phyloP scores from a whole-genome alignment of 179 eudicot genomes.

The Drosera spatulata region DNA sequence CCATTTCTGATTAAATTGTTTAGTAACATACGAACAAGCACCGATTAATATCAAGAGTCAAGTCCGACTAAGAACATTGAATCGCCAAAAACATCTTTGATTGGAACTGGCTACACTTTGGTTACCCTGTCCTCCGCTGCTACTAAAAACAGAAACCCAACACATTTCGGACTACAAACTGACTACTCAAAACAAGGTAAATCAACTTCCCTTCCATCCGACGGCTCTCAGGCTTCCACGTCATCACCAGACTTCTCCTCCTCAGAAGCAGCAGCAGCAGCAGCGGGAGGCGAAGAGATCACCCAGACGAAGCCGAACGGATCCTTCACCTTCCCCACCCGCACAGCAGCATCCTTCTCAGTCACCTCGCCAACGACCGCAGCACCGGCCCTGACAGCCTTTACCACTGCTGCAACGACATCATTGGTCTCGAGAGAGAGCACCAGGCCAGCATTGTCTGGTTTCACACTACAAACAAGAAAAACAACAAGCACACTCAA shows the following conservation, averaged over 20 bases:
- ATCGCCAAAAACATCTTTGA: no score
- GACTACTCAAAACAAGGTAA: no score
- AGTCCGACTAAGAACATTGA: no score
- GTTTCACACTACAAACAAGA: conserved; percentile 19
- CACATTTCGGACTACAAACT: no score
- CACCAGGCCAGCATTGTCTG: conserved; percentile 23
- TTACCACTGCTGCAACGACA: conserved; percentile 39
- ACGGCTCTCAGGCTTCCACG: conserved; percentile 27
- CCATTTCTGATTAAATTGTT: no score
- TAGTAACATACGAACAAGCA: no score
- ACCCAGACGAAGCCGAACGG: conserved; percentile 66
- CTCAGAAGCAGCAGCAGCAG: no score
- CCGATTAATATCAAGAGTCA: no score
- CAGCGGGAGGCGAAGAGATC: conserved; percentile 28
- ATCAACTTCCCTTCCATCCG: neutral
- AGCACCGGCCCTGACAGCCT: conserved; percentile 68
- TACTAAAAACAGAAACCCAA: no score
- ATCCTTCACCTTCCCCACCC: conserved; percentile 60
- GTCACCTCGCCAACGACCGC: conserved; percentile 33
- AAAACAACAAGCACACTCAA: neutral
- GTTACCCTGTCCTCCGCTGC: no score
- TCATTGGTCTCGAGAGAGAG: conserved; percentile 60
- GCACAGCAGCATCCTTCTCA: conserved; percentile 46
- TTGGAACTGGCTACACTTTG: no score
- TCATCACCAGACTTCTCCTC: conserved; percentile 14